A percentile compares a stretch with the other conserved stretches of the same genome.
phyloP scores from a whole-genome alignment of 2,329 filamentous ascomycete species.

The Botrytis squamosa region DNA sequence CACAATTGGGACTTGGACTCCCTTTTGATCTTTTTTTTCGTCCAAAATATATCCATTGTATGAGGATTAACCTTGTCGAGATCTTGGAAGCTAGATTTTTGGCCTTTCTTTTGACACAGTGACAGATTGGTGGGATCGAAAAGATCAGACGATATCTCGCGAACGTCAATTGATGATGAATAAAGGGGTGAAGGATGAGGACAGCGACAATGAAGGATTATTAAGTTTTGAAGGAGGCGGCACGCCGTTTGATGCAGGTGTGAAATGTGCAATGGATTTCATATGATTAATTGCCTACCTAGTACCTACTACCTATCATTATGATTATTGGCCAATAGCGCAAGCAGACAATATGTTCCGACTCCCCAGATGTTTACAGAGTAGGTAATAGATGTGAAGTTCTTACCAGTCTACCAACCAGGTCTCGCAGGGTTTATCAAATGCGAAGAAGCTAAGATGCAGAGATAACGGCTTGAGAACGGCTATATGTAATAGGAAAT shows the following conservation, averaged over 20 bases:
- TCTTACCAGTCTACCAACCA: background rate
- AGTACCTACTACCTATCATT: too few species aligned
- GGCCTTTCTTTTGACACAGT: background rate
- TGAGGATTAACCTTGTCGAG: conserved; percentile 7
- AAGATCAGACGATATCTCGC: conserved; percentile 3
- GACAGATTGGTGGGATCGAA: background rate
- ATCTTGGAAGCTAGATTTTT: background rate
- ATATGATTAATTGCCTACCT: background rate
- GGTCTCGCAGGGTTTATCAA: background rate
- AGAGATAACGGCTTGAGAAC: background rate
- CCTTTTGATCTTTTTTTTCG: conserved; percentile 13
- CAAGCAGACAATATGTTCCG: background rate
- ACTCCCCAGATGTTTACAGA: background rate
- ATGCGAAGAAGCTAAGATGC: background rate
- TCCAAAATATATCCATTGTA: background rate
- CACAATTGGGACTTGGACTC: conserved; percentile 4
- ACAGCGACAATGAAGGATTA: background rate
- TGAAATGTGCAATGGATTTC: background rate
- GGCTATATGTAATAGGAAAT: background rate
- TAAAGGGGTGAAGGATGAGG: conserved; percentile 2
- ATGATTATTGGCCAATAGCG: background rate
- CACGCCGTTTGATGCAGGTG: background rate
- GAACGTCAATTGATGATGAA: background rate
- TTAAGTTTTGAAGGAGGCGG: conserved; percentile 1
- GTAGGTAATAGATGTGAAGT: background rate